Evolutionary conservation across 805 yeast genomes (phyloP).

Genomic region (Candida methanosorbosa): DNA sequence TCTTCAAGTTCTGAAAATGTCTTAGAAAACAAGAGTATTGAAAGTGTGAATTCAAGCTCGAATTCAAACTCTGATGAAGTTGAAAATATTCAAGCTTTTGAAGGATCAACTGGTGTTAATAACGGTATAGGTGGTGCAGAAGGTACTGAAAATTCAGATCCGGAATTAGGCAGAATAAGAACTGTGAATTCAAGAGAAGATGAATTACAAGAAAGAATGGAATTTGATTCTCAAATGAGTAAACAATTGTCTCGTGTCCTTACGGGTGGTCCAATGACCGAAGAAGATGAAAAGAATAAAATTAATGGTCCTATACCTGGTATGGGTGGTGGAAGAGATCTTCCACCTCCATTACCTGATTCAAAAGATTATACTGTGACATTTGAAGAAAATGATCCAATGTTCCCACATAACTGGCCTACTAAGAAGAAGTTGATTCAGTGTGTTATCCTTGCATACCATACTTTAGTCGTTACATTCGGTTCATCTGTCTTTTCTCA

Average conservation of each 20-base stretch:
- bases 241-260: constrained; percentile 30
- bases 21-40: no score
- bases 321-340: constrained; percentile 63
- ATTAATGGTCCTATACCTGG: constrained; percentile 33
- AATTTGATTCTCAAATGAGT: constrained; percentile 11
- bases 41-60: no score
- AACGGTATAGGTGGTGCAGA: constrained; percentile 2
- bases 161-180: no score
- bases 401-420: constrained; percentile 76
- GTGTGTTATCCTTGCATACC: constrained; percentile 37
- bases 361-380: constrained; percentile 53
- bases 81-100: not conserved
- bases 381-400: constrained; percentile 68
- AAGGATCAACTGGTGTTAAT: not conserved
- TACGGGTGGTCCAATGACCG: constrained; percentile 27
- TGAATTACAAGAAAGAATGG: constrained; percentile 7
- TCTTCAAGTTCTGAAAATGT: no score
- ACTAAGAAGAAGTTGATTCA: constrained; percentile 32
- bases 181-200: no score
- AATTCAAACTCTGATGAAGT: no score
- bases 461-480: constrained; percentile 48
- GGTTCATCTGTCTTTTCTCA: constrained; percentile 82
- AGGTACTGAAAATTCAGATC: no score
- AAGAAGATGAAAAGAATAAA: constrained; percentile 20
- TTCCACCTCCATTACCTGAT: constrained; percentile 54